Evolutionary conservation across 805 yeast genomes (phyloP).

Genomic region (Saccharomycopsis sp.): DNA sequence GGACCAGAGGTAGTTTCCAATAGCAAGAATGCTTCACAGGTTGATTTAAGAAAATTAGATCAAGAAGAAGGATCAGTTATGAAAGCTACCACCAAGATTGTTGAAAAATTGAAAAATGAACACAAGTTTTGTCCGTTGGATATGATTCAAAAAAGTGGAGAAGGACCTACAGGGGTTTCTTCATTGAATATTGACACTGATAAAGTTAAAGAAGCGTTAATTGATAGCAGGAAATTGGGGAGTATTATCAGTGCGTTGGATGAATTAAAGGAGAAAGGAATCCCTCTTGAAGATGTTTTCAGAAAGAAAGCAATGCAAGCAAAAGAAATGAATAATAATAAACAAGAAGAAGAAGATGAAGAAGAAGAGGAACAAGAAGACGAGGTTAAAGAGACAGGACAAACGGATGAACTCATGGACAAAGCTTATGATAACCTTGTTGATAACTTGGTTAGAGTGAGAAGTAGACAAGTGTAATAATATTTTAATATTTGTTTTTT

Average conservation of each 20-base stretch:
- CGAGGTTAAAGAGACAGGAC: constrained; percentile 13
- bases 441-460: constrained; percentile 32
- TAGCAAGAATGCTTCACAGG: neutral
- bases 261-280: constrained; percentile 35
- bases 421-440: constrained; percentile 36
- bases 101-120: constrained; percentile 4
- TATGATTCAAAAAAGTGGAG: constrained; percentile 23
- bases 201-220: constrained; percentile 30
- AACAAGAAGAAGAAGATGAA: neutral
- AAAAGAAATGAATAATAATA: neutral
- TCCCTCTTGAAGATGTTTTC: constrained; percentile 32
- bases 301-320: constrained; percentile 23
- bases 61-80: constrained; percentile 26
- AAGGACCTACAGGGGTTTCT: constrained; percentile 28
- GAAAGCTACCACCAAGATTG: constrained; percentile 23
- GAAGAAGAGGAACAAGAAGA: neutral
- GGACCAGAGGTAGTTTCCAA: too few relatives aligned
- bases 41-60: constrained; percentile 14
- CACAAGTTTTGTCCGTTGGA: constrained; percentile 6
- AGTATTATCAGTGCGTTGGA: constrained; percentile 34
- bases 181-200: constrained; percentile 30
- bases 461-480: constrained; percentile 22
- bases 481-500: too few relatives aligned
- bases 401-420: constrained; percentile 28
- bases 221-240: constrained; percentile 33